Evolutionary conservation across 2,329 filamentous ascomycete species (phyloP), one percentile per base, ranked within the genome.

Genomic region (Penicillium sp.): DNA sequence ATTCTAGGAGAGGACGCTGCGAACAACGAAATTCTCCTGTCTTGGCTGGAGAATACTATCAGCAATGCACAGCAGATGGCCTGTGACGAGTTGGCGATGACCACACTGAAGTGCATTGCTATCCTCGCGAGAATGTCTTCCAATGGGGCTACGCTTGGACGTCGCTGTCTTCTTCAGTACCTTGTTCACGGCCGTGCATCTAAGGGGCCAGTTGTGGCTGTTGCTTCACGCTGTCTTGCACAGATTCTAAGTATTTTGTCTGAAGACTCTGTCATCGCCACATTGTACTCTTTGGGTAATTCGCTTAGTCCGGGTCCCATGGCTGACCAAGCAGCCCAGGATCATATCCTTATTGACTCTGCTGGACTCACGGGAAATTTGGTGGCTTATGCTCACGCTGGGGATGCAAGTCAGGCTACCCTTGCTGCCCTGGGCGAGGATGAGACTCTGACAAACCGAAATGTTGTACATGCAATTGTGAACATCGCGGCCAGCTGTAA

Each of bases 201-300:
- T 33, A 81, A 81, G 47, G 79, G 81, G 12, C 74, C 80, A 27
- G 88, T 83, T 9, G 84, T 93, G 38, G 77, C 77, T 2, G 78
- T 91, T 32, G 91, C 91, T 27, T 89, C 90, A n/a, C 82, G 83
- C 55, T 93, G 86, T 58, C 75, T 98, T 32, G 90, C 90, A 2
- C 85, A 84, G 56, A 83, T 94, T 13, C 74, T 98, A 47, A 85
- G 84, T 57, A 78, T 85, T 60, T 77, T 97, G 9, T 95, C 93
- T 1, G 87, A 95, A 59, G 93, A 98, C 73, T 85, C 90, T 33
- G 81, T 95, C 33, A 97, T 98, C 56, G 95, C 90, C 4, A 97
- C 90, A 1, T 75, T 98, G 8, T 98, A 98, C 70, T 93, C 90
- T 0, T 77, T 98, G n/a, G 93, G 93, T 18, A 98, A 98, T 64